These are phyloP conservation scores for Wickerhamiella hasegawae DNA, from an alignment of 805 yeast species.

Conservation along the genomic window DNA sequence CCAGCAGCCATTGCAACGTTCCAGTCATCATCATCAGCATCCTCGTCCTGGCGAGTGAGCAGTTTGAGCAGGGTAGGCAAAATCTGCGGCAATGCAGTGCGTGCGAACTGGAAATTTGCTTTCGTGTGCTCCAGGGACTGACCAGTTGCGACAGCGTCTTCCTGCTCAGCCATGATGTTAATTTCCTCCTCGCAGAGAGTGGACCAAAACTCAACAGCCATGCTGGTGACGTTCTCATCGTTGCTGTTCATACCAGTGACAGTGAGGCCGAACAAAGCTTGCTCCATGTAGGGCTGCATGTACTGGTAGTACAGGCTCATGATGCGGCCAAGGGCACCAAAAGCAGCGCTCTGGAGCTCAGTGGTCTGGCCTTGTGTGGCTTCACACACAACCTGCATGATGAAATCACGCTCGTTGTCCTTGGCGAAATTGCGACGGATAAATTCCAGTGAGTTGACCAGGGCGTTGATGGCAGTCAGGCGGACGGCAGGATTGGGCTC, in stretches of 20 bases:
- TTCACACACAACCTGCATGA: constrained; percentile 98
- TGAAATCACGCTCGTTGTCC: constrained; percentile 90
- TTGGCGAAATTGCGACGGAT: constrained; percentile 75
- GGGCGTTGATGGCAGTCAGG: constrained; percentile 79
- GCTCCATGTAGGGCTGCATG: constrained; percentile 65
- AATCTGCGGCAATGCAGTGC: constrained; percentile 68
- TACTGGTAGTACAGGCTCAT: constrained; percentile 76
- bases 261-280: constrained; percentile 8
- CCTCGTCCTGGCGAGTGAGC: constrained; percentile 66
- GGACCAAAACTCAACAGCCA: constrained; percentile 98
- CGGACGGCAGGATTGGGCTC: constrained; percentile 67
- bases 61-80: constrained; percentile 71
- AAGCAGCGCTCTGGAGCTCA: constrained; percentile 84
- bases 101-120: constrained; percentile 63
- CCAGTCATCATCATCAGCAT: constrained; percentile 89
- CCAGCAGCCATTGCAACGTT: constrained; percentile 98
- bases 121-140: constrained; percentile 29
- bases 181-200: constrained; percentile 96
- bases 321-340: constrained; percentile 85
- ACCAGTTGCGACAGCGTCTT: neutral
- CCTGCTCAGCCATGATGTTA: neutral
- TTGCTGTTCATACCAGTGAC: constrained; percentile 35
- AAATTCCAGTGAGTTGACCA: constrained; percentile 80
- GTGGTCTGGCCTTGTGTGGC: constrained; percentile 82
- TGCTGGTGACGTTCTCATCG: constrained; percentile 80